Evolutionary conservation across 1,284 basidiomycete species (phyloP).

Genomic region (Irpex rosettiformis): DNA sequence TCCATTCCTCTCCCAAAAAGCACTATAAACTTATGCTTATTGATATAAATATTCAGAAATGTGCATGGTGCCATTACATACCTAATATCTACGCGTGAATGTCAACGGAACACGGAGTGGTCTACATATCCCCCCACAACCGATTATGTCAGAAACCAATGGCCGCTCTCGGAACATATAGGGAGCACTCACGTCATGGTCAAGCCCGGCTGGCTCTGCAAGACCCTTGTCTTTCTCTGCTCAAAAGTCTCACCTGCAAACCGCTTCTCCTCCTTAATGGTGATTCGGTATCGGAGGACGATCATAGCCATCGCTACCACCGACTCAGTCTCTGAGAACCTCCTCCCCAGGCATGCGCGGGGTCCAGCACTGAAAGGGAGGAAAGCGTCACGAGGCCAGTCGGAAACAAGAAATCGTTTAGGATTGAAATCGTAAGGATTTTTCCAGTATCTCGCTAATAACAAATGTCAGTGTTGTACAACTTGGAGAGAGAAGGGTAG

Average conservation of each 20-base stretch:
- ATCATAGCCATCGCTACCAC: slow-evolving; percentile 18
- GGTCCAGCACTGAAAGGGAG: slow-evolving; percentile 36
- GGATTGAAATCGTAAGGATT: slow-evolving; percentile 39
- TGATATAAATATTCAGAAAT: neutral
- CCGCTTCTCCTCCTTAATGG: slow-evolving; percentile 28
- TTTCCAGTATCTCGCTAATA: slow-evolving; percentile 38
- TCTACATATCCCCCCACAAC: slow-evolving; percentile 1
- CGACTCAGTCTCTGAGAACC: slow-evolving; percentile 28
- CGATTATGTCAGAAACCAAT: neutral
- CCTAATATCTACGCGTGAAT: slow-evolving; percentile 10
- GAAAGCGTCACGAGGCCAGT: slow-evolving; percentile 38
- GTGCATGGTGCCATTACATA: neutral
- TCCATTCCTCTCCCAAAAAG: neutral
- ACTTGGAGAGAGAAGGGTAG: neutral
- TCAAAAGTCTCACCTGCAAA: slow-evolving; percentile 29
- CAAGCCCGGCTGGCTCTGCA: slow-evolving; percentile 19
- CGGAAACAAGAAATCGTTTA: slow-evolving; percentile 34
- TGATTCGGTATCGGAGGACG: slow-evolving; percentile 19
- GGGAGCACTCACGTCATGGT: slow-evolving; percentile 22
- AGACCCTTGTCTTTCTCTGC: slow-evolving; percentile 25
- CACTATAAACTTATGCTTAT: neutral
- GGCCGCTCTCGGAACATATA: neutral
- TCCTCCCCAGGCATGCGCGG: slow-evolving; percentile 39
- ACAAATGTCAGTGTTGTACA: neutral
- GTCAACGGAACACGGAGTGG: slow-evolving; percentile 15